Evolutionary conservation across 129 eudicot genomes (phyloP), one percentile per base, ranked within the genome.

Genomic region (Pseudognaphalium luteoalbum): DNA sequence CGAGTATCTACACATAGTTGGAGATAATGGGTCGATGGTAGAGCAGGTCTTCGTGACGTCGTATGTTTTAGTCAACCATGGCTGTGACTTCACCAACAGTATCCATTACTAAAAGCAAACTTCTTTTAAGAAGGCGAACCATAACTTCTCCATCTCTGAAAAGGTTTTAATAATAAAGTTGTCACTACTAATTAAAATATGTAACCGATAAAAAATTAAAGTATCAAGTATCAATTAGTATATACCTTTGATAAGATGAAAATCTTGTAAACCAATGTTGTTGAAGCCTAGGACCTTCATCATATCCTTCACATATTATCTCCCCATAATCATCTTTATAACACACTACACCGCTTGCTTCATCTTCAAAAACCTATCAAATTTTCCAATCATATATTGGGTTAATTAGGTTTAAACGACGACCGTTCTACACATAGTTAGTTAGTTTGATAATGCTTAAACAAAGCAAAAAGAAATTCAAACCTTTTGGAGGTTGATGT

Each of bases 241-340:
- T 39, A 9, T 39, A 39, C 90, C 90, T 80, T 60, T 58, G 30
- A 72, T 63, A 63, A 20, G 20, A 70, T 73, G 75, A 33, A 22
- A 75, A 71, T 57, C 73, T 57, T 70, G 88, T 59, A 58, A 34
- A 28, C 59, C 41, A 77, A 11, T 22, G 29, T 4, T 44, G 86
- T 33, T 35, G 77, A 32, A 82, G 67, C 30, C 96, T 81, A 77
- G 96, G 96, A 32, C 96, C 96, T 66, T 89, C 91, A 80, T 89
- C 95, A 7, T 83, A 73, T 47, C 91, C 95, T 84, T 89, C 96
- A 58, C 96, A 89, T 47, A 70, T 79, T 19, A 89, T 82, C 77
- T 89, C 96, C 42, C 96, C 96, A 51, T 83, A 80, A 0, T 75
- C 86, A 72, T 89, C 87, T 56, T 68, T 84, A 62, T 89, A 89